A percentile compares a stretch with the other conserved stretches of the same genome.
Evolutionary conservation across 1,284 basidiomycete species (phyloP).

Genomic region (Ustilago xerochloae): DNA sequence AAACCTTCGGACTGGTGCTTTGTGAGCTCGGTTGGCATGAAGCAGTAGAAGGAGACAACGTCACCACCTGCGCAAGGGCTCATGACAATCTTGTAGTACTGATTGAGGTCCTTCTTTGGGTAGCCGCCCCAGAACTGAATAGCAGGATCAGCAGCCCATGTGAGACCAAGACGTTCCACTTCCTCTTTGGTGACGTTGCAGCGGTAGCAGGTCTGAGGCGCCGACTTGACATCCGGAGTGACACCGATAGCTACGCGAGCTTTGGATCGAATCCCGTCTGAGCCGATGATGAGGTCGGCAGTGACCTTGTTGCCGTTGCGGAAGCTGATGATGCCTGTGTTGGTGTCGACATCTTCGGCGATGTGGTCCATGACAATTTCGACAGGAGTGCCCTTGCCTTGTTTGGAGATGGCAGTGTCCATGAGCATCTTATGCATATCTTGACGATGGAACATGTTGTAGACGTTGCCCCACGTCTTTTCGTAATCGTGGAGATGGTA

Average conservation of each 20-base stretch:
- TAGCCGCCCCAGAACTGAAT: constrained; percentile 70
- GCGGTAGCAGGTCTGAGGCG: constrained; percentile 69
- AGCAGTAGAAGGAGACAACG: constrained; percentile 69
- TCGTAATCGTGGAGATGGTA: constrained; percentile 49
- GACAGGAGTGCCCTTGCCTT: constrained; percentile 58
- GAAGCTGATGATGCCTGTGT: constrained; percentile 69
- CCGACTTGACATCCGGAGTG: constrained; percentile 58
- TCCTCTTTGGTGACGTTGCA: constrained; percentile 67
- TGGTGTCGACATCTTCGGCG: constrained; percentile 68
- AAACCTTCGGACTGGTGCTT: constrained; percentile 70
- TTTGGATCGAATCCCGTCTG: constrained; percentile 72
- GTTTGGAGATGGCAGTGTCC: constrained; percentile 55
- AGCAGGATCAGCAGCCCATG: constrained; percentile 66
- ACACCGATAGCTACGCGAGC: constrained; percentile 53
- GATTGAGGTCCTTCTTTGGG: constrained; percentile 38
- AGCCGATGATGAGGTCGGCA: constrained; percentile 76
- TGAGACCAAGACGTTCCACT: constrained; percentile 67
- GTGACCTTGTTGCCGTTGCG: constrained; percentile 71
- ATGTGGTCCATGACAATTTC: constrained; percentile 67
- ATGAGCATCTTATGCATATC: constrained; percentile 67
- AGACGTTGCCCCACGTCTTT: constrained; percentile 49
- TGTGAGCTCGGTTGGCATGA: constrained; percentile 65
- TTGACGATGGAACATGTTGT: constrained; percentile 68
- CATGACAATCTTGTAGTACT: constrained; percentile 70
- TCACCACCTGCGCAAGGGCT: constrained; percentile 66